Conservation (phyloP, 805 yeast species). For the Priceomyces melissophilus region DNA sequence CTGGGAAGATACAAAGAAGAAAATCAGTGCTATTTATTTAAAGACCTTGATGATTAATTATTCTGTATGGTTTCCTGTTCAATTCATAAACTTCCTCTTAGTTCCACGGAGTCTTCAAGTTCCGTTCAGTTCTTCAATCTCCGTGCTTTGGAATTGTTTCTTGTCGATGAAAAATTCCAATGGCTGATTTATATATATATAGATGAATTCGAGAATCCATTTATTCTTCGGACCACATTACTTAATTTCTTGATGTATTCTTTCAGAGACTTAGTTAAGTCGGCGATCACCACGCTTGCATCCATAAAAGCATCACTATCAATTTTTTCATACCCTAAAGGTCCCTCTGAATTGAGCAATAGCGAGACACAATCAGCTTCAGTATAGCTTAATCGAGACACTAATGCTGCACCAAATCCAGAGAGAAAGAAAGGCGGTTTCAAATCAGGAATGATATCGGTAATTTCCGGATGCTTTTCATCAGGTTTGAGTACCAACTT, state of each 20-base stretch:
- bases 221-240: conserved; percentile 18
- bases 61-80: conserved; percentile 81
- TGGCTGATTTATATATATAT: conserved; percentile 23
- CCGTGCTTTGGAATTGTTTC: conserved; percentile 93
- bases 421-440: conserved; percentile 62
- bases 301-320: conserved; percentile 42
- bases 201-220: conserved; percentile 24
- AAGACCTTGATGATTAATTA: conserved; percentile 66
- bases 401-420: conserved; percentile 50
- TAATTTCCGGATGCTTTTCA: not conserved
- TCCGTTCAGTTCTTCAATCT: conserved; percentile 82
- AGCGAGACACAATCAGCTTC: conserved; percentile 14
- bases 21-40: conserved; percentile 63
- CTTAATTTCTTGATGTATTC: conserved; percentile 15
- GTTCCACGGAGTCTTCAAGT: conserved; percentile 77
- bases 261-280: conserved; percentile 4
- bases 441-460: conserved; percentile 25
- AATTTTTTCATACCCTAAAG: conserved; percentile 55
- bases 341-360: conserved; percentile 58
- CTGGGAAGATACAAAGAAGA: conserved; percentile 56
- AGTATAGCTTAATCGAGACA: conserved; percentile 20
- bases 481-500: conserved; percentile 15
- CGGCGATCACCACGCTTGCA: conserved; percentile 16
- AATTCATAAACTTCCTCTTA: conserved; percentile 66
- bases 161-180: conserved; percentile 67